phyloP scores from a whole-genome alignment of 768 basidiomycete species.

The Galerina marginata region DNA sequence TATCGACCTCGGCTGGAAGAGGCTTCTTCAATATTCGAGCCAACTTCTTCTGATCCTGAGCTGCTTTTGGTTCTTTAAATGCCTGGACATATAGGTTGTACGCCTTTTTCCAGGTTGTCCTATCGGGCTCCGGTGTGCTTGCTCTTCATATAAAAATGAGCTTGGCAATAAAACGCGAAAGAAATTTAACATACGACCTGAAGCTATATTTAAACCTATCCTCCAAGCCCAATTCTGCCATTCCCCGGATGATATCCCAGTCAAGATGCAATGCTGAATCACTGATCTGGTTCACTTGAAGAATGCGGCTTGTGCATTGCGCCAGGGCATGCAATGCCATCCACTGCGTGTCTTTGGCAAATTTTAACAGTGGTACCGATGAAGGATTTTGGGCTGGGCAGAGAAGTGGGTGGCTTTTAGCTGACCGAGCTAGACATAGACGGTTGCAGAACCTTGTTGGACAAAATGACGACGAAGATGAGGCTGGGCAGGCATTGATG shows the following conservation, averaged over 20 bases:
- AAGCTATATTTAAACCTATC: slow-evolving; percentile 62
- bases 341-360: slow-evolving; percentile 67
- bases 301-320: slow-evolving; percentile 66
- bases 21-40: slow-evolving; percentile 59
- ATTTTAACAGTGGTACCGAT: slow-evolving; percentile 60
- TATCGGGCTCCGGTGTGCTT: slow-evolving; percentile 58
- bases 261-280: slow-evolving; percentile 53
- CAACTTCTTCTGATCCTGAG: slow-evolving; percentile 61
- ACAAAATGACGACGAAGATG: slow-evolving; percentile 50
- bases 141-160: slow-evolving; percentile 13
- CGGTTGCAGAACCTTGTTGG: slow-evolving; percentile 80
- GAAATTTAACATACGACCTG: slow-evolving; percentile 40
- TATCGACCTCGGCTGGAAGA: slow-evolving; percentile 49
- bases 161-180: slow-evolving; percentile 10
- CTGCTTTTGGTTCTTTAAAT: slow-evolving; percentile 61
- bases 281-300: slow-evolving; percentile 57
- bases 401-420: slow-evolving; percentile 68
- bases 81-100: slow-evolving; percentile 61
- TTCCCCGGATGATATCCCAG: slow-evolving; percentile 58
- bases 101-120: slow-evolving; percentile 70
- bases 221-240: slow-evolving; percentile 82
- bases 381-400: slow-evolving; percentile 80
- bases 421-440: slow-evolving; percentile 72
- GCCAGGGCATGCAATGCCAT: slow-evolving; percentile 78
- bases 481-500: slow-evolving; percentile 57